Conservation (phyloP, 2,329 filamentous ascomycete species). For the Sporothrix pallida region DNA sequence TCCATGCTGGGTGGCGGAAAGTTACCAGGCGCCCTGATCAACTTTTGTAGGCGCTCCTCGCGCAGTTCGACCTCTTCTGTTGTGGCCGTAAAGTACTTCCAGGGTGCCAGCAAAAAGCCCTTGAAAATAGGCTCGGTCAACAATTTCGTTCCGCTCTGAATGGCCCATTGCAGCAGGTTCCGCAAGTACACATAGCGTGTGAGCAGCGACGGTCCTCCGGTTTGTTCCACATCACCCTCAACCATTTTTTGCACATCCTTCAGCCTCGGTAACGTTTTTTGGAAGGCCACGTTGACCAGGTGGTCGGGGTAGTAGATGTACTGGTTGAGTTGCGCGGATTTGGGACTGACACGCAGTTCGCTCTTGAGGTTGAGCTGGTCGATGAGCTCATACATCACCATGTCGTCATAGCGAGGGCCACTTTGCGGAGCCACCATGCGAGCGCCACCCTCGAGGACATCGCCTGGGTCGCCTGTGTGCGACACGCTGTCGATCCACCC, state of each 20-base stretch:
- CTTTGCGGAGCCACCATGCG: conserved; percentile 69
- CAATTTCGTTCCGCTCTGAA: no score
- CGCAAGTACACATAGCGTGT: no score
- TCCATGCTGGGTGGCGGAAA: conserved; percentile 61
- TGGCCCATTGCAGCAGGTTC: no score
- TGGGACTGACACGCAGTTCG: conserved; percentile 57
- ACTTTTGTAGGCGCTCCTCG: conserved; percentile 4
- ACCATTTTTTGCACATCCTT: neutral
- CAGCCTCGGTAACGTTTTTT: neutral
- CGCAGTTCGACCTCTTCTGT: neutral
- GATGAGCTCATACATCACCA: conserved; percentile 74
- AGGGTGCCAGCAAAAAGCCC: no score
- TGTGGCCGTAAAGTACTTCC: conserved; percentile 20
- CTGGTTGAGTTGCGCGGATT: conserved; percentile 58
- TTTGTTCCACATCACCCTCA: no score
- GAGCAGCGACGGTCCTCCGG: no score
- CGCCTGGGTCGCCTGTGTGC: conserved; percentile 36
- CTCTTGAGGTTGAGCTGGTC: conserved; percentile 42
- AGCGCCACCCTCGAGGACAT: conserved; percentile 80
- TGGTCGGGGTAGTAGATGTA: conserved; percentile 90
- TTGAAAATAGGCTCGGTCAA: no score
- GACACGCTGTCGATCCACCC: conserved; percentile 81
- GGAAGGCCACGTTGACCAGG: conserved; percentile 61
- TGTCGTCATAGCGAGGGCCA: conserved; percentile 59
- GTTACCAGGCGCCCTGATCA: conserved; percentile 41